Base-by-base conservation (phyloP, 2,329 filamentous ascomycete species). In the Penicillium sp. region DNA sequence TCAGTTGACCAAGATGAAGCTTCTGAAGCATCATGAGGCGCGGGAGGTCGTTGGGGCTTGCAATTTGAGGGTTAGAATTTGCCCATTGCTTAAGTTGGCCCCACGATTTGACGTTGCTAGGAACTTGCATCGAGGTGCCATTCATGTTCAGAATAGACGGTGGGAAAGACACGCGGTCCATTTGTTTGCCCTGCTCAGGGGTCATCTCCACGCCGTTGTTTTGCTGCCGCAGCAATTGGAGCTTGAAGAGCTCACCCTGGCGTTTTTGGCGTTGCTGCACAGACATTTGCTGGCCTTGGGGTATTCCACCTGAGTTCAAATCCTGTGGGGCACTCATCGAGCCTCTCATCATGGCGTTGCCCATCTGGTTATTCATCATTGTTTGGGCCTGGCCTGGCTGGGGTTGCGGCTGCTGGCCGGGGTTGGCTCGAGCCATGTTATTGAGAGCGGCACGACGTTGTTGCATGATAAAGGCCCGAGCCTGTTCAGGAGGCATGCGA, bases 71-170 rank as follows among this genome's bases (percentile, higher is more conserved):
- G 53, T 83, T 83, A 41, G 77, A 71, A 28, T 67, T 63, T 16
- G 78, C 78, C 74, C 81, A 82, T 50, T 79, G 71, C 67, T 84
- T 85, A 7, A 86, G 71, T 53, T 84, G 79, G 9, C 77, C 78
- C 83, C 83, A 86, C 2, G 77, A 79, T 61, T 77, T 80, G 25
- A 85, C 72, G 12, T 79, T 69, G 28, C 77, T 77, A 6, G 83
- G 82, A 10, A 83, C 64, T 17, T 73, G 67, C 26, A 70, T 66
- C n/a, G 63, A 61, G 31, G 67, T 71, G 35, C 67, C 66, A 50
- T 55, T 58, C 31, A 61, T 48, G 17, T 65, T 68, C 12, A 75
- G 60, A n/a, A 73, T 68, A 11, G 61, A 64, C 2, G 65, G 67
- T 5, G 76, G 76, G 51, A 77, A 78, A 9, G 60, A 57, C 5